These are phyloP conservation scores for Brassica napus DNA, from an alignment of 345 rosid genomes.

Conservation along the genomic window DNA sequence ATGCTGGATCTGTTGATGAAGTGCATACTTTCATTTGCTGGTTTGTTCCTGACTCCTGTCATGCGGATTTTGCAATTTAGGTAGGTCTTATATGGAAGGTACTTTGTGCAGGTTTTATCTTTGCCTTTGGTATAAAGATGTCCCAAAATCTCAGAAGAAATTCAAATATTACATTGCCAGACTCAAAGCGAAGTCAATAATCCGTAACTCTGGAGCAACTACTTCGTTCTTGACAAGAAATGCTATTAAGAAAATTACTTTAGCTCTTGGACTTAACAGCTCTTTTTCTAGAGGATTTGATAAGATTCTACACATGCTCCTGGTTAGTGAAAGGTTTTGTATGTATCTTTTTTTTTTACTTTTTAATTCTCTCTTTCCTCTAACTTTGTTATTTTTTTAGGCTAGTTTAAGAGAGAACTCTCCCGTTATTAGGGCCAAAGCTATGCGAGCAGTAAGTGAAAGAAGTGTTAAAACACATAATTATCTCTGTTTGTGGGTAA, in stretches of 20 bases:
- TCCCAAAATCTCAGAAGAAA: constrained; percentile 71
- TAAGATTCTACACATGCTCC: constrained; percentile 91
- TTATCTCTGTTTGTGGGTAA: constrained; percentile 18
- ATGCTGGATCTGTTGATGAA: constrained; percentile 74
- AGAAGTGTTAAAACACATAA: constrained; percentile 1
- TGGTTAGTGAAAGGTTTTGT: constrained; percentile 61
- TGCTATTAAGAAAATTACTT: constrained; percentile 75
- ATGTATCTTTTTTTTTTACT: background rate
- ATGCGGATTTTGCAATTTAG: constrained; percentile 14
- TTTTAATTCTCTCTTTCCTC: background rate
- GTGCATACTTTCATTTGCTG: constrained; percentile 81
- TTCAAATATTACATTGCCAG: constrained; percentile 68
- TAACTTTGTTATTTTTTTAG: constrained; percentile 49
- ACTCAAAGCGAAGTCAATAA: constrained; percentile 77
- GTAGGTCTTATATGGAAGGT: constrained; percentile 30
- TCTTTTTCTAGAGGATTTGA: constrained; percentile 97
- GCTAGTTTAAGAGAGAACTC: constrained; percentile 97
- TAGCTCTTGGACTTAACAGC: constrained; percentile 84
- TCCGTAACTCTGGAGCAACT: constrained; percentile 70
- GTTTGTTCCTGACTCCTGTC: constrained; percentile 46
- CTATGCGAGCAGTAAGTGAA: constrained; percentile 84
- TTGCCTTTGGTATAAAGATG: constrained; percentile 94
- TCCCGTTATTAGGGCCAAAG: constrained; percentile 93
- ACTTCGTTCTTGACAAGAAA: constrained; percentile 68
- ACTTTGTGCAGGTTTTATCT: constrained; percentile 80